phyloP scores from a whole-genome alignment of 345 rosid genomes.

The Bruguiera sexangula region DNA sequence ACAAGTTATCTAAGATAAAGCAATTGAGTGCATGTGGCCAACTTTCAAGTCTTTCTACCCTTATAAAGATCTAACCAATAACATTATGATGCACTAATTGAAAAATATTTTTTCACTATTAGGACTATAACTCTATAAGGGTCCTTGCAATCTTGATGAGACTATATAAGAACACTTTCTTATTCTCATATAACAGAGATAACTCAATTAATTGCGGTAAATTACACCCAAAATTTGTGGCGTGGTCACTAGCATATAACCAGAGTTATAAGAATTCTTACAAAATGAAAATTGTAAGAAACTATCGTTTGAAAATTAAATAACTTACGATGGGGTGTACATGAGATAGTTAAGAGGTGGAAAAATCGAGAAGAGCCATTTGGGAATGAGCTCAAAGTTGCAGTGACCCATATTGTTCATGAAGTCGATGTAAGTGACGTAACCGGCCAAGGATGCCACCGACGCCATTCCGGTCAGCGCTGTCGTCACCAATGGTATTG shows the following conservation, averaged over 20 bases:
- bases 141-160: too few relatives aligned
- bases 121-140: too few relatives aligned
- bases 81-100: too few relatives aligned
- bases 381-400: constrained; percentile 75
- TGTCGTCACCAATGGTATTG: constrained; percentile 37
- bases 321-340: constrained; percentile 69
- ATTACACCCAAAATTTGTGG: too few relatives aligned
- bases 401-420: constrained; percentile 94
- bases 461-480: constrained; percentile 35
- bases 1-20: too few relatives aligned
- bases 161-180: too few relatives aligned
- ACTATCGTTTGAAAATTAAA: neutral
- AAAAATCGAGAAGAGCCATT: constrained; percentile 43
- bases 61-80: too few relatives aligned
- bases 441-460: constrained; percentile 8
- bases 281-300: neutral
- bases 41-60: too few relatives aligned
- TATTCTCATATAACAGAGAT: too few relatives aligned
- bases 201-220: too few relatives aligned
- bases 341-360: constrained; percentile 70
- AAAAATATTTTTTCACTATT: too few relatives aligned
- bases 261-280: neutral
- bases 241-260: neutral
- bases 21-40: too few relatives aligned
- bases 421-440: constrained; percentile 50